Evolutionary conservation across 2,329 filamentous ascomycete species (phyloP).

Genomic region (Aureobasidium namibiae): DNA sequence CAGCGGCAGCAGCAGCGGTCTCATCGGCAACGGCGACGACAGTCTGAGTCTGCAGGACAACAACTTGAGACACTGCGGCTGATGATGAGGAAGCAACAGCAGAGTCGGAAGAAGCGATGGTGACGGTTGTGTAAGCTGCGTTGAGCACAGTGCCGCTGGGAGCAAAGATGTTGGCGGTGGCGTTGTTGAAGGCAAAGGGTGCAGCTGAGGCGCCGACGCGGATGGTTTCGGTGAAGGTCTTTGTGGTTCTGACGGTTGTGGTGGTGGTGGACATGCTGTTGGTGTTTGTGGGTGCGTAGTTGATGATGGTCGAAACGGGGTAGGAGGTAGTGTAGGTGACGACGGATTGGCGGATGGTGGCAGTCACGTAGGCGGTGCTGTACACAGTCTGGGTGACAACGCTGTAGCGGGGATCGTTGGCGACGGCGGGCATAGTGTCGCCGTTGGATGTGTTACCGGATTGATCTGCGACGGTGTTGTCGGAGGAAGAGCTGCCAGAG

Average conservation of each 20-base stretch:
- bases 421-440: not conserved
- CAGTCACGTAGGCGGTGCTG: not conserved
- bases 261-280: not conserved
- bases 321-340: constrained; percentile 4
- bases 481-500: not conserved
- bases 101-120: too few relatives aligned
- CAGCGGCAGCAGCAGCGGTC: not conserved
- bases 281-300: not conserved
- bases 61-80: not conserved
- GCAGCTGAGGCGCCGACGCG: not conserved
- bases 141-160: not conserved
- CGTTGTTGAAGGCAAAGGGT: constrained; percentile 9
- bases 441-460: not conserved
- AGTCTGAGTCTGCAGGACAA: not conserved
- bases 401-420: not conserved
- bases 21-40: not conserved
- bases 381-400: constrained; percentile 7
- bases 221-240: not conserved
- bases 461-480: not conserved
- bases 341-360: constrained; percentile 3
- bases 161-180: not conserved
- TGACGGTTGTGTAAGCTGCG: not conserved
- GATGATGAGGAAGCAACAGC: not conserved
- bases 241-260: constrained; percentile 2
- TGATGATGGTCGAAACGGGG: not conserved